Evolutionary conservation across 1,284 basidiomycete species (phyloP), one percentile per base, ranked within the genome.

Genomic region (Rhodotorula sp.): DNA sequence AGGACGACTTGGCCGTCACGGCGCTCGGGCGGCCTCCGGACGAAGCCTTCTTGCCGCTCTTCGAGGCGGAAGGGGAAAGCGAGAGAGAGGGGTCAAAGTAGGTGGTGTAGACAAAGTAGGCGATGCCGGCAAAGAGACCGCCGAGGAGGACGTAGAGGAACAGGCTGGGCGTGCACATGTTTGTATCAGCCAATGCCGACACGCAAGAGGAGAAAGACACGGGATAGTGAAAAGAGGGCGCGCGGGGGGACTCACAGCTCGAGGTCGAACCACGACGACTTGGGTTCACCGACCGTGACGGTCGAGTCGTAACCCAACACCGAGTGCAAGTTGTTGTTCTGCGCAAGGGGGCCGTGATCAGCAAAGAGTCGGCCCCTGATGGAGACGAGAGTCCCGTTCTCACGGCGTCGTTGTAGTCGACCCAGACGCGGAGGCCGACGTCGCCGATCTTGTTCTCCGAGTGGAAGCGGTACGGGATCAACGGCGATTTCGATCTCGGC

Each of bases 391-490:
- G 49, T 4, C 28, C 28, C 28, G 28, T 28, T 28, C 28, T 28
- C 28, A 65, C 63, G 2, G 67, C 14, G n/a, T 71, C 77, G 34
- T 70, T 43, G 50, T 70, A 74, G 48, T 78, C 73, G 38, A 78
- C 72, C 52, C 60, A 74, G 58, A 78, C 75, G n/a, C 71, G 60
- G n/a, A 78, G 67, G 15, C 77, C 77, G 21, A 75, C 69, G 23
- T 78, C 76, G n/a, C 76, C 75, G 10, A 69, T 63, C 65, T 73
- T 78, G 68, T 74, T 72, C 69, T 77, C 75, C 19, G 58, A 66
- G 45, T 59, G 58, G 62, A 72, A 64, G 23, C 62, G 63, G 67
- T 73, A 75, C 62, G 64, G 28, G 61, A 31, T 63, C 49, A 50
- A 52, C 56, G 43, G 70, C 43, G 50, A 72, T 43, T 26, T 26